Evolutionary conservation across 2,329 filamentous ascomycete species (phyloP), one percentile per base, ranked within the genome.

Genomic region (Aspergillus luchuensis): DNA sequence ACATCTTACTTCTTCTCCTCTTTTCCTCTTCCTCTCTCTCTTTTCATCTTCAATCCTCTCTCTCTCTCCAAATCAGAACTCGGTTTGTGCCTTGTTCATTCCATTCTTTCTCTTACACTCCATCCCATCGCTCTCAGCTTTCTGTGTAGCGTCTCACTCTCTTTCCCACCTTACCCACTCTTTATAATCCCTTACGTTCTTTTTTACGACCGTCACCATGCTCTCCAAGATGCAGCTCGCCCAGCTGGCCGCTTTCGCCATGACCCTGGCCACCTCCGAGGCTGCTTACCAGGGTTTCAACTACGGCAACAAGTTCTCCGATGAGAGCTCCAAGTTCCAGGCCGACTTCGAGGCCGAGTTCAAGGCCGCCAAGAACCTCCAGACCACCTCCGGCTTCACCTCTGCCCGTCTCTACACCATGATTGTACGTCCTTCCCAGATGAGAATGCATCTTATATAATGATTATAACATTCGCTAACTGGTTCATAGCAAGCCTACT

Each of bases 321-420:
- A 79, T 63, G 75, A 76, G 57, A 78, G 76, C 39, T 69, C 72
- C 61, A 78, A 78, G 52, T 69, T 69, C 47, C 78, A 82, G 66
- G 57, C 74, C 21, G 78, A 81, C 63, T 83, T 79, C 68, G 69
- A 76, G 65, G 66, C 66, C 36, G 74, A 81, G 58, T 83, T 83
- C 73, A 71, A 75, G 56, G 76, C 77, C 39, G 81, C 80, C 38
- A 78, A 66, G 56, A 63, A 62, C 61, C 62, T 67, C 28, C 70
- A 74, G 1, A 76, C 77, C 30, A 72, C 75, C 57, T 67, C 67
- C 19, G 74, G 68, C 50, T 83, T 82, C 73, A 78, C 76, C 52
- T 80, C 79, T 58, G 81, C 79, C 54, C 78, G 81, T 59, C 72
- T 83, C 28, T 83, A 91, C 81, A 90, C 89, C 73, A 87, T 85